Evolutionary conservation across 2,329 filamentous ascomycete species (phyloP), one percentile per base, ranked within the genome.

Genomic region (Pseudogymnoascus sp.): DNA sequence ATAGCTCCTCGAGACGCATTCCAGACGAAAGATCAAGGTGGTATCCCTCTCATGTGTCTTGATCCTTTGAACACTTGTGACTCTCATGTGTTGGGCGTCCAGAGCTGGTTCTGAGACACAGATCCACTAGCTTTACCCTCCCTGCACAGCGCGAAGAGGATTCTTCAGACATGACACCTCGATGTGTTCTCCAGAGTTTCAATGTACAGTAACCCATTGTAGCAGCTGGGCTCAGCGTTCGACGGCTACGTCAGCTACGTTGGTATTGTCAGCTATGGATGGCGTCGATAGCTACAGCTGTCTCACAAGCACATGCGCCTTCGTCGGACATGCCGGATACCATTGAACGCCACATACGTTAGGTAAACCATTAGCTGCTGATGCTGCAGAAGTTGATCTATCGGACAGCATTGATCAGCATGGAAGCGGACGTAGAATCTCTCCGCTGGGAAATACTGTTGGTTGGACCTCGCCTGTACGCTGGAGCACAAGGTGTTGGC

Each of bases 261-360:
- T n/a, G 33, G 47, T 12, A 33, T 54, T 20, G 30, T 54, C 47
- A 54, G 28, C 18, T 54, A 18, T 54, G 47, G 47, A 18, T 54
- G 47, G 47, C 28, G 18, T 54, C 28, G 28, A 54, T 9, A 18
- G 28, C 28, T 18, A 28, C 47, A 54, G 12, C 28, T 54, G 47
- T 33, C 47, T 33, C 47, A 54, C 25, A 54, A 33, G 47, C 47
- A 33, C 47, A 54, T 54, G 25, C 47, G 47, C 28, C 47, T 54
- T 33, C n/a, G 4, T 33, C 28, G 47, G 28, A 7, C 28, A 33
- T 33, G 3, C 47, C 47, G 47, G 9, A 18, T 35, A 18, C 28
- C 16, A 18, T 14, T 2, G 28, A 20, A 33, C 28, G 47, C 47
- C 28, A 54, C 43, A 33, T 54, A 30, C 5, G n/a, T 16, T 33